These are phyloP conservation scores for Bruguiera parviflora DNA, from an alignment of 345 rosid species.

Conservation along the genomic window DNA sequence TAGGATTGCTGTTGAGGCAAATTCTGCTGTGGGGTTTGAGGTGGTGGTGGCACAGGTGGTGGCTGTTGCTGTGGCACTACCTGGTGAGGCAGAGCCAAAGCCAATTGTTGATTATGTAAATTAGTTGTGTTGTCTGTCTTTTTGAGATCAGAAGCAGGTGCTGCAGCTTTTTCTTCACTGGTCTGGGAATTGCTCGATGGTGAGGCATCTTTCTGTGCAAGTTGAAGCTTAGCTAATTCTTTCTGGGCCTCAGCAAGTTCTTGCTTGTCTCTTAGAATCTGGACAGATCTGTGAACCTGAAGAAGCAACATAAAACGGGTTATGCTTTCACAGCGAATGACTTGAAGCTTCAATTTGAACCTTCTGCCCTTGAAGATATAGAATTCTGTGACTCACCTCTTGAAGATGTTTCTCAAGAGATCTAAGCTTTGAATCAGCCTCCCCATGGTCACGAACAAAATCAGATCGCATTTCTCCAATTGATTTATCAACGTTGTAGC, in stretches of 20 bases:
- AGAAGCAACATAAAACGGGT: constrained; percentile 15
- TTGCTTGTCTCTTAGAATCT: constrained; percentile 96
- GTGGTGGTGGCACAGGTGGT: constrained; percentile 36
- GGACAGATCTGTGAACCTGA: constrained; percentile 98
- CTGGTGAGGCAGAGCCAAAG: constrained; percentile 88
- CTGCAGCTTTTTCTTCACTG: constrained; percentile 60
- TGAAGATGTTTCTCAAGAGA: constrained; percentile 91
- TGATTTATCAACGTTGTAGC: constrained; percentile 93
- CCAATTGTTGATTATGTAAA: constrained; percentile 72
- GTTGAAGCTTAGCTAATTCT: constrained; percentile 88
- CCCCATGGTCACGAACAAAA: constrained; percentile 59
- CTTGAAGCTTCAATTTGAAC: not conserved
- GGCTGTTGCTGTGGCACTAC: constrained; percentile 61
- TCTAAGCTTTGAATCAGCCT: constrained; percentile 79
- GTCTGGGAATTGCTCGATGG: constrained; percentile 63
- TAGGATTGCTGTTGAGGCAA: constrained; percentile 66
- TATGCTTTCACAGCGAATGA: constrained; percentile 8
- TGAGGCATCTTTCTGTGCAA: constrained; percentile 78
- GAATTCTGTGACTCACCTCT: constrained; percentile 50
- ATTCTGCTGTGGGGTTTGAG: constrained; percentile 52
- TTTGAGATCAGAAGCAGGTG: constrained; percentile 59
- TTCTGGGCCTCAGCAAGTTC: constrained; percentile 94
- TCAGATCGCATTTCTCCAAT: constrained; percentile 92
- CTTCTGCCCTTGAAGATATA: not conserved
- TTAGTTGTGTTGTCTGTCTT: constrained; percentile 58